These are phyloP conservation scores for Citrus cavaleriei DNA, from an alignment of 345 rosid species.

Conservation along the genomic window DNA sequence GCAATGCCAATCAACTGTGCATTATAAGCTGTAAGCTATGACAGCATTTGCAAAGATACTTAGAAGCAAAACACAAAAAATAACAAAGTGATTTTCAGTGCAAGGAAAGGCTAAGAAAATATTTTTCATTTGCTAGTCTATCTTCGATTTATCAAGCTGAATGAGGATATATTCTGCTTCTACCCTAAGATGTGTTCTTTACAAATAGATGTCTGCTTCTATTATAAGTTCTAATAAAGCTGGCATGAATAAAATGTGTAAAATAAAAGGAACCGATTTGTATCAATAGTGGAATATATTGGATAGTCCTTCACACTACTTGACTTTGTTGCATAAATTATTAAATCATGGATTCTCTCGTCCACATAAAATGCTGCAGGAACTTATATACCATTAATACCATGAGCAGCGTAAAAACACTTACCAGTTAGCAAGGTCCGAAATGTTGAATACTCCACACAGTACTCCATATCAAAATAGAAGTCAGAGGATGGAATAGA, in stretches of 20 bases:
- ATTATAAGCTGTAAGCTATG: background rate
- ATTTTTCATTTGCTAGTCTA: background rate
- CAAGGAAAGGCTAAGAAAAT: background rate
- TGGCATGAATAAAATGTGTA: background rate
- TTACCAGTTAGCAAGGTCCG: conserved; percentile 51
- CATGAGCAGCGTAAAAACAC: conserved; percentile 14
- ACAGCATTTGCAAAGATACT: background rate
- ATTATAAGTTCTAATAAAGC: background rate
- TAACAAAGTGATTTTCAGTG: background rate
- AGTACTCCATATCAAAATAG: conserved; percentile 91
- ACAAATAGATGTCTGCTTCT: background rate
- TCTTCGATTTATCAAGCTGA: background rate
- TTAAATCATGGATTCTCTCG: background rate
- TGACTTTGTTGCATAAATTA: background rate
- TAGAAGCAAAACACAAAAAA: background rate
- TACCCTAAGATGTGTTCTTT: background rate
- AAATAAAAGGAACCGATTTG: background rate
- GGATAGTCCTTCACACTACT: background rate
- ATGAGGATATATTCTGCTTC: background rate
- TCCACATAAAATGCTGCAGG: background rate
- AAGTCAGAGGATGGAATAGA: conserved; percentile 40
- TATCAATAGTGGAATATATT: background rate
- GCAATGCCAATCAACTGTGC: background rate
- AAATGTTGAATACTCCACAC: conserved; percentile 89
- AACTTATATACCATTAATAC: conserved; percentile 9